Percentiles rank a stretch among this genome's conserved stretches.
phyloP scores from a whole-genome alignment of 768 basidiomycete species.

The Lactarius sp. region DNA sequence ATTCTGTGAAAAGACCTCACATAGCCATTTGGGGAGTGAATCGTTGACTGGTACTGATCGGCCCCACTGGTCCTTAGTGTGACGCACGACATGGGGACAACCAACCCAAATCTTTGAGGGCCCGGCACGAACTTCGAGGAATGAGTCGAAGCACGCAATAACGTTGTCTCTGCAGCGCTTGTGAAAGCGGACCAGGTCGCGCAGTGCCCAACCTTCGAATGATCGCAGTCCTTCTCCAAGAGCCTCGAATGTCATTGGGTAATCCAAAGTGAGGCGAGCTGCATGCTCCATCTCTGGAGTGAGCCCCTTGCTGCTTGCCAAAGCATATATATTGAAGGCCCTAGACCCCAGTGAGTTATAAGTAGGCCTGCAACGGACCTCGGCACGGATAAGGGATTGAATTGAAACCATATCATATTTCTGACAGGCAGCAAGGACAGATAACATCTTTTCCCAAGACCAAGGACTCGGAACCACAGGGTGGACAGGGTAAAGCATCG shows the following conservation, averaged over 20 bases:
- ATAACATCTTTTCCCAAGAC: neutral
- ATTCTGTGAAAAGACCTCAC: neutral
- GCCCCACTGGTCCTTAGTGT: accelerated
- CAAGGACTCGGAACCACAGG: neutral
- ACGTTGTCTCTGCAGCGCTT: constrained; percentile 2
- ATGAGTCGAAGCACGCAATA: neutral
- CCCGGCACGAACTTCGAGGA: neutral
- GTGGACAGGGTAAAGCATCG: neutral
- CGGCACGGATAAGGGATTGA: neutral
- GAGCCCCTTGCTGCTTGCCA: constrained; percentile 12
- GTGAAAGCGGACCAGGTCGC: constrained; percentile 1
- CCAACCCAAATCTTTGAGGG: neutral
- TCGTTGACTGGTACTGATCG: neutral
- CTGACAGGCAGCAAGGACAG: constrained; percentile 19
- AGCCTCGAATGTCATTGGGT: constrained; percentile 5
- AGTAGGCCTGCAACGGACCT: neutral
- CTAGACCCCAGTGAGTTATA: neutral
- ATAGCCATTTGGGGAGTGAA: constrained; percentile 1
- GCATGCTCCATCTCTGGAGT: neutral
- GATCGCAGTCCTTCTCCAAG: constrained; percentile 1
- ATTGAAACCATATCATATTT: constrained; percentile 28
- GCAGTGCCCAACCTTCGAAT: neutral
- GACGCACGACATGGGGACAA: neutral
- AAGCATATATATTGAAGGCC: constrained; percentile 17
- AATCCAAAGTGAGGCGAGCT: neutral